These are phyloP conservation scores for Fusarium burgessii DNA, from an alignment of 2,329 filamentous ascomycete species.

Conservation along the genomic window DNA sequence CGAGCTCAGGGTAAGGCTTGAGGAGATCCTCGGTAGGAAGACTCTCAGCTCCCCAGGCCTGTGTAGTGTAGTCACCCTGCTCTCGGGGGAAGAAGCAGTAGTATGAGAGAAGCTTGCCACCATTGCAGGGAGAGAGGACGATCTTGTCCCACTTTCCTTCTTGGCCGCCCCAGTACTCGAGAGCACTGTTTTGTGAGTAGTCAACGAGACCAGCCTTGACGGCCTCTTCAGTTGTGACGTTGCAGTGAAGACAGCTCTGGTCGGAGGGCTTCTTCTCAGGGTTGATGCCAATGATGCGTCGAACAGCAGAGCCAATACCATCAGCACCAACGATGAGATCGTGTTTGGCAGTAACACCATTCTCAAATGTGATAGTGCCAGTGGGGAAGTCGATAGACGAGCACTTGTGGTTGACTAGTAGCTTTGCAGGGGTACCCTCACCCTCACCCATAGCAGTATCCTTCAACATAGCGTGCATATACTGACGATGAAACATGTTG, in stretches of 20 bases:
- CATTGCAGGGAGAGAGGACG: constrained; percentile 76
- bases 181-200: constrained; percentile 69
- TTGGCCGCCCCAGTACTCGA: constrained; percentile 79
- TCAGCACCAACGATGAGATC: constrained; percentile 74
- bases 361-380: constrained; percentile 64
- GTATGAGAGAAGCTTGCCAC: constrained; percentile 73
- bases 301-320: constrained; percentile 74
- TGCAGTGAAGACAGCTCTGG: constrained; percentile 73
- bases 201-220: constrained; percentile 70
- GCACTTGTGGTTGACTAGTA: constrained; percentile 69
- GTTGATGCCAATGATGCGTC: constrained; percentile 71
- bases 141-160: constrained; percentile 76
- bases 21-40: constrained; percentile 69
- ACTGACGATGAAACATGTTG: constrained; percentile 77
- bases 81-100: constrained; percentile 75
- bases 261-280: constrained; percentile 70
- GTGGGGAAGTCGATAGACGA: constrained; percentile 64
- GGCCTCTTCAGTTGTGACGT: constrained; percentile 71
- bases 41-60: constrained; percentile 68
- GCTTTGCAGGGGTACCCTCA: constrained; percentile 63
- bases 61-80: constrained; percentile 64
- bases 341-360: constrained; percentile 63
- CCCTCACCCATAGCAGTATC: constrained; percentile 68
- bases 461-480: constrained; percentile 76
- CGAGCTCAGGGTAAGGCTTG: constrained; percentile 69